Evolutionary conservation across 2,329 filamentous ascomycete species (phyloP).

Genomic region (Thielaviopsis ethacetica): DNA sequence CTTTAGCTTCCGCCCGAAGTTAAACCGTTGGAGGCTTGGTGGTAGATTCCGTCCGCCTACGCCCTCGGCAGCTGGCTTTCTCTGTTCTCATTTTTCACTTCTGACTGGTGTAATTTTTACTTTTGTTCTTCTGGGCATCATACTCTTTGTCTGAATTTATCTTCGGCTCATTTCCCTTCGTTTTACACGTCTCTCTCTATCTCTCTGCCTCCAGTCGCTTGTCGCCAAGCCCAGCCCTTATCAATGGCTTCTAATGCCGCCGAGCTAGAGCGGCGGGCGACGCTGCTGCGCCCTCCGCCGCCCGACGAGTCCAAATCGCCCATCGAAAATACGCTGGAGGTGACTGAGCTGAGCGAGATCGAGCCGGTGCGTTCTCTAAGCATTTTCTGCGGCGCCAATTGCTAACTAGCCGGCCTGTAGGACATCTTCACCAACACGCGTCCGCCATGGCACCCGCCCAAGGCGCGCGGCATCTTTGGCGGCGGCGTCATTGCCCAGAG

Average conservation of each 20-base stretch:
- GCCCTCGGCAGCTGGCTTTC: neutral
- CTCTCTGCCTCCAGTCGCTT: neutral
- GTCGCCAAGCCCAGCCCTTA: neutral
- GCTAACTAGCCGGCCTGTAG: constrained; percentile 22
- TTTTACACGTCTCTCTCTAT: neutral
- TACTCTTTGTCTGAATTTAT: neutral
- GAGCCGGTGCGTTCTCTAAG: constrained; percentile 42
- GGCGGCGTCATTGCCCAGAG: constrained; percentile 87
- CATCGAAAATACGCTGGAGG: constrained; percentile 80
- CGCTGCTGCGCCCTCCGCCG: constrained; percentile 51
- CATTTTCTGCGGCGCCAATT: neutral
- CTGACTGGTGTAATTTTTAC: neutral
- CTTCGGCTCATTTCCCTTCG: neutral
- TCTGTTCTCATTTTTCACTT: neutral
- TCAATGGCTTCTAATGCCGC: neutral
- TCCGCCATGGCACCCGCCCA: constrained; percentile 79
- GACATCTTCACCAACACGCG: constrained; percentile 93
- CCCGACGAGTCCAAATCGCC: constrained; percentile 54
- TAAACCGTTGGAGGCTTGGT: neutral
- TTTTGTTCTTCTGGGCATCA: neutral
- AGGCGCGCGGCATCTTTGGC: constrained; percentile 85
- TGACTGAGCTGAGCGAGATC: constrained; percentile 63
- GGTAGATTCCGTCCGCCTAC: neutral
- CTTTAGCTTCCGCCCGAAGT: neutral
- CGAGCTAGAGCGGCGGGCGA: constrained; percentile 21